A percentile compares a stretch with the other conserved stretches of the same genome.
Evolutionary conservation across 164 flowering plant species (phyloP).

Genomic region (Vitis rupestris): DNA sequence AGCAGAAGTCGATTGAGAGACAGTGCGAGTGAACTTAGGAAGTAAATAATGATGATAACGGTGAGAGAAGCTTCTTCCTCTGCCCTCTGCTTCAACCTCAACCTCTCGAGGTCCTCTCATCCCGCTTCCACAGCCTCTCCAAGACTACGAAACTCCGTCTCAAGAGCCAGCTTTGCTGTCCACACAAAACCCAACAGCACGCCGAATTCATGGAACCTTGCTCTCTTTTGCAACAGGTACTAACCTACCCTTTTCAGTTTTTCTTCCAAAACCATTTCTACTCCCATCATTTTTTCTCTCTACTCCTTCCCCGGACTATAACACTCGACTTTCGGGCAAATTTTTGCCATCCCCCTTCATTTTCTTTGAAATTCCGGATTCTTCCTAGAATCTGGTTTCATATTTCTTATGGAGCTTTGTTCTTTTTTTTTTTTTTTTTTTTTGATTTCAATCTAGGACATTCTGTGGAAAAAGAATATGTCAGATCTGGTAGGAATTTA

Average conservation of each 20-base stretch:
- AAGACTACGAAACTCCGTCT: conserved; percentile 18
- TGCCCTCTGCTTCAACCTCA: conserved; percentile 13
- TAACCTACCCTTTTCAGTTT: not conserved
- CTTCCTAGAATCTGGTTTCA: too few relatives aligned
- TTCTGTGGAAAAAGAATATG: too few relatives aligned
- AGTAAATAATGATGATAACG: conserved; percentile 37
- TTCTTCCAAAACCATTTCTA: not conserved
- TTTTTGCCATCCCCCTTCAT: too few relatives aligned
- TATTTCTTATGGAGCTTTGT: too few relatives aligned
- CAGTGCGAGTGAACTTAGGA: not conserved
- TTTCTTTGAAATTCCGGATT: too few relatives aligned
- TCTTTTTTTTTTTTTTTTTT: not conserved
- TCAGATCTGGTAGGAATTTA: too few relatives aligned
- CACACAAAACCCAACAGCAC: conserved; percentile 20
- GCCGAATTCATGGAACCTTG: conserved; percentile 23
- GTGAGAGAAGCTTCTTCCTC: conserved; percentile 26
- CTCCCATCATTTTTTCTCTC: not conserved
- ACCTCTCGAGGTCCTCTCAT: conserved; percentile 12
- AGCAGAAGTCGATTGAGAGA: too few relatives aligned
- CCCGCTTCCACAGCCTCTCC: conserved; percentile 12
- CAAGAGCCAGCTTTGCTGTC: conserved; percentile 33
- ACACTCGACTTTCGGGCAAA: too few relatives aligned
- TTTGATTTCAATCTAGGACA: too few relatives aligned
- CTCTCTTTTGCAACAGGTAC: conserved; percentile 24
- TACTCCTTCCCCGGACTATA: too few relatives aligned